Evolutionary conservation across 2,329 filamentous ascomycete species (phyloP), one percentile per base, ranked within the genome.

Genomic region (Knoxdaviesia proteae): DNA sequence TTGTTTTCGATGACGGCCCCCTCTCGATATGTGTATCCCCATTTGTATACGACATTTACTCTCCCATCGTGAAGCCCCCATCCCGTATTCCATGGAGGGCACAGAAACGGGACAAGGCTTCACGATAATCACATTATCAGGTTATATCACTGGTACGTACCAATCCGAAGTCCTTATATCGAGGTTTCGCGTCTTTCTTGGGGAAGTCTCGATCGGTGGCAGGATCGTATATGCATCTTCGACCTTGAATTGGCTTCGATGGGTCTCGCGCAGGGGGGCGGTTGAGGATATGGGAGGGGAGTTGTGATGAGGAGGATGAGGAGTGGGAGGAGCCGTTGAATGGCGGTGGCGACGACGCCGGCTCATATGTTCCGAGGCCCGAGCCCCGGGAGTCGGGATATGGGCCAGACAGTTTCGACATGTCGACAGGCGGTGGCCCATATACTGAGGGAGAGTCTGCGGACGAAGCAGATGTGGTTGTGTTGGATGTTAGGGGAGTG

Each of bases 141-240:
- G 30, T 32, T 42, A 42, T 39, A 52, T 40, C 44, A 49, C 49
- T 61, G 64, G 56, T 69, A 78, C 74, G 61, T 78, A 78, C 74
- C 68, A 69, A 60, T 56, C 71, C 72, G 62, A 77, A 74, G 57
- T 75, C 67, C 61, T 71, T 67, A 53, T 76, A 75, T 60, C 61
- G 66, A 51, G 71, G 67, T 57, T 75, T 77, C 53, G 65, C 61
- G 52, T 63, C 67, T 55, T 68, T 74, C 55, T 64, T 71, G 46
- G 68, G 65, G 49, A 57, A 56, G 53, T 63, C 55, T 56, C 62
- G 63, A 57, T 68, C 68, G 64, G 66, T 56, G 54, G 66, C 60
- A 50, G 73, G 72, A 58, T 78, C 74, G 70, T 71, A 69, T 58
- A 61, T 69, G 60, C 69, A 75, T 54, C 63, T 74, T 48, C 65